Conservation (phyloP, 352 stramenopile species). For the Phytophthora meadii region DNA sequence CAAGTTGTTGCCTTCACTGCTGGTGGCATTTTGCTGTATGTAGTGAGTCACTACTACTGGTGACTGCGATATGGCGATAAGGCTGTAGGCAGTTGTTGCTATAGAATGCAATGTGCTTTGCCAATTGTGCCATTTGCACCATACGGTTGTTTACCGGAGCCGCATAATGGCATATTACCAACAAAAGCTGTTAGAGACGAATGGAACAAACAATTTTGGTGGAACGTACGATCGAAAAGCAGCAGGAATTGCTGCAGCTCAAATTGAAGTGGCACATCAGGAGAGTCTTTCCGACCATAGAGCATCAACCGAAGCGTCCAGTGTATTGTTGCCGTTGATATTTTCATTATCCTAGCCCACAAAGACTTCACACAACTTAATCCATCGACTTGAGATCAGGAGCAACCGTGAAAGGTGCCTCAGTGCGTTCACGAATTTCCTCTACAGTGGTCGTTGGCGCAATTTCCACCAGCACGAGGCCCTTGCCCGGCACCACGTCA, state of each 20-base stretch:
- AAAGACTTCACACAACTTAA: constrained; percentile 7
- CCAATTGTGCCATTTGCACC: not conserved
- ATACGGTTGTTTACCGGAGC: not conserved
- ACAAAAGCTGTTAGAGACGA: not conserved
- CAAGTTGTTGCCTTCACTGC: not conserved
- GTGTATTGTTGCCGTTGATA: not conserved
- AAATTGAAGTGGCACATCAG: not conserved
- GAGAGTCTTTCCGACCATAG: not conserved
- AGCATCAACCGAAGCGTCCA: constrained; percentile 3
- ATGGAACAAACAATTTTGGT: not conserved
- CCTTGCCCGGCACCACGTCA: constrained; percentile 62
- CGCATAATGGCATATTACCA: constrained; percentile 1
- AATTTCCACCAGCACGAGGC: constrained; percentile 92
- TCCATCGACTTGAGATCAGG: constrained; percentile 72
- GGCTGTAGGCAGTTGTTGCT: constrained; percentile 2
- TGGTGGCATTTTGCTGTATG: constrained; percentile 2
- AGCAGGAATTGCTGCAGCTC: not conserved
- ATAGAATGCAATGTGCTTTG: constrained; percentile 2
- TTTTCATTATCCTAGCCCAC: constrained; percentile 1
- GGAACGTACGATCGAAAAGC: not conserved
- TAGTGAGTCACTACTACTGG: not conserved
- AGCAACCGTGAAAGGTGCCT: constrained; percentile 79
- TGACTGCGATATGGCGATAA: not conserved
- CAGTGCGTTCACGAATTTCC: constrained; percentile 80
- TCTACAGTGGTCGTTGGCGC: constrained; percentile 84